Percentiles rank a stretch among this genome's conserved stretches.
phyloP scores from a whole-genome alignment of 1,139 yeast genomes.

The Saccharomycopsis crataegensis region DNA sequence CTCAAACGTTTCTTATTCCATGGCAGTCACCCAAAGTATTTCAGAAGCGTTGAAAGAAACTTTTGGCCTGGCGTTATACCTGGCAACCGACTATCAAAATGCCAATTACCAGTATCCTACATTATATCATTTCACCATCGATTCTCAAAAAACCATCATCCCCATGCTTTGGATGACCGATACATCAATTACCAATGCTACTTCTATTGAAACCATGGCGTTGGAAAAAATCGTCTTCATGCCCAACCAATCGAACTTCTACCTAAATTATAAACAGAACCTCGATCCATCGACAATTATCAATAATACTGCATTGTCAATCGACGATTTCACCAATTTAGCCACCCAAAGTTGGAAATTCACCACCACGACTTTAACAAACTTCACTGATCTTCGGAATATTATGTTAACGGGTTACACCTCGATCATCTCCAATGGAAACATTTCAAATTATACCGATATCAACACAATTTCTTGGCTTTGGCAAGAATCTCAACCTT shows the following conservation, averaged over 20 bases:
- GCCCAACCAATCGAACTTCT: too few species aligned
- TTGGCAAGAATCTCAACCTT: constrained; percentile 59
- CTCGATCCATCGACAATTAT: too few species aligned
- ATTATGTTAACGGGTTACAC: constrained; percentile 10
- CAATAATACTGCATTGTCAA: neutral
- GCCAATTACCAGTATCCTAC: constrained; percentile 34
- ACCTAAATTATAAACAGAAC: too few species aligned
- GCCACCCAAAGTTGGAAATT: constrained; percentile 7
- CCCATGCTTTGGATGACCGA: constrained; percentile 21
- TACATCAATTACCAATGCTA: neutral
- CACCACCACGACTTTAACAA: neutral
- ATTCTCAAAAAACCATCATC: constrained; percentile 35
- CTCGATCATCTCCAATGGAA: neutral
- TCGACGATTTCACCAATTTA: neutral
- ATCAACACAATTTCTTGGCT: constrained; percentile 42
- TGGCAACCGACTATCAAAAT: neutral
- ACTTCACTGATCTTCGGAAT: neutral
- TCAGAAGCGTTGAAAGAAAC: neutral
- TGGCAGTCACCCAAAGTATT: neutral
- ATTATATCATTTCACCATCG: constrained; percentile 36
- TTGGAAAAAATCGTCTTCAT: too few species aligned
- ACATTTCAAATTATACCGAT: constrained; percentile 6
- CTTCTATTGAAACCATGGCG: neutral
- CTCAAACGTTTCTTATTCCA: neutral
- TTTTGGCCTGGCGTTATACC: neutral